Percentiles rank a stretch among this genome's conserved stretches.
phyloP scores from a whole-genome alignment of 805 yeast species.

The Barnettozyma vustinii region DNA sequence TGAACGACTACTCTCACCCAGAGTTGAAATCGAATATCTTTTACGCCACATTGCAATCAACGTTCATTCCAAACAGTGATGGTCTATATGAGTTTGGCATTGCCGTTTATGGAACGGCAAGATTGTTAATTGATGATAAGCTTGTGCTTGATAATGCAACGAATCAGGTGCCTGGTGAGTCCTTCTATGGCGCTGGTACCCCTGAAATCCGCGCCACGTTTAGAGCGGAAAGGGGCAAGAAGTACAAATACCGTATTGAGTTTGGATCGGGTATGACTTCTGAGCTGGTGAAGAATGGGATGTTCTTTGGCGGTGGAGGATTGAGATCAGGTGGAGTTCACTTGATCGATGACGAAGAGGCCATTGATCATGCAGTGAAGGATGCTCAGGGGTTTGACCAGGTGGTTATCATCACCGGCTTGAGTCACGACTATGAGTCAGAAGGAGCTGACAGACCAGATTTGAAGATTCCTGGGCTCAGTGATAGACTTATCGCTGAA shows the following conservation, averaged over 20 bases:
- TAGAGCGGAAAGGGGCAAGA: constrained; percentile 35
- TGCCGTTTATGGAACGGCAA: constrained; percentile 49
- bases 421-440: constrained; percentile 52
- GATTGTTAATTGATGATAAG: constrained; percentile 43
- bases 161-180: constrained; percentile 43
- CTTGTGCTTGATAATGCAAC: constrained; percentile 50
- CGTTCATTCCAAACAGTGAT: constrained; percentile 38
- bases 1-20: constrained; percentile 13
- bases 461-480: constrained; percentile 47
- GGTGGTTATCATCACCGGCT: constrained; percentile 47
- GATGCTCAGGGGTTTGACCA: constrained; percentile 47
- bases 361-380: constrained; percentile 37
- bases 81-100: constrained; percentile 49
- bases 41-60: constrained; percentile 41
- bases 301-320: constrained; percentile 29
- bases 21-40: constrained; percentile 19
- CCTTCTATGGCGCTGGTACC: constrained; percentile 51
- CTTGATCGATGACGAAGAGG: constrained; percentile 25
- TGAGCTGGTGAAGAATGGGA: constrained; percentile 11
- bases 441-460: constrained; percentile 53
- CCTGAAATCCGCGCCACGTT: constrained; percentile 37
- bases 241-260: constrained; percentile 39
- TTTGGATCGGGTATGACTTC: constrained; percentile 45
- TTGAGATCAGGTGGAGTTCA: constrained; percentile 29
- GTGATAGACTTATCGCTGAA: constrained; percentile 42